These are phyloP conservation scores for Daedalea quercina DNA, from an alignment of 768 basidiomycete species.

Conservation along the genomic window DNA sequence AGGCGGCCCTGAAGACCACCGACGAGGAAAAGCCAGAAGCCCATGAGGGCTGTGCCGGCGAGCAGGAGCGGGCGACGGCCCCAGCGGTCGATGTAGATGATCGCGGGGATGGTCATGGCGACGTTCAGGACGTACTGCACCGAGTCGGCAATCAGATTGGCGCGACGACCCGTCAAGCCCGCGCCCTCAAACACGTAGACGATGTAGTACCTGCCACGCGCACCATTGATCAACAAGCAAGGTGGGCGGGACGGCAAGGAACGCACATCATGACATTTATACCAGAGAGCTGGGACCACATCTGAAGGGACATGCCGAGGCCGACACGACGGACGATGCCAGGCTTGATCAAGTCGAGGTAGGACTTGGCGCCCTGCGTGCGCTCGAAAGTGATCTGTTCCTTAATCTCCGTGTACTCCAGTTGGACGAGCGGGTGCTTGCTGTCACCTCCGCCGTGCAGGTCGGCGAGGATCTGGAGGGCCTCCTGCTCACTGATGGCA, in stretches of 20 bases:
- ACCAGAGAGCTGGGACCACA: constrained; percentile 73
- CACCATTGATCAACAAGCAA: too few species aligned
- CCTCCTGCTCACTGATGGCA: constrained; percentile 43
- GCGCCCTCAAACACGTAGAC: constrained; percentile 74
- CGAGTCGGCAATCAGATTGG: constrained; percentile 68
- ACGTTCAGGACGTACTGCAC: constrained; percentile 48
- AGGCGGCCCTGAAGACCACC: constrained; percentile 67
- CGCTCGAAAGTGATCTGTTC: constrained; percentile 53
- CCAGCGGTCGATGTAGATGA: constrained; percentile 69
- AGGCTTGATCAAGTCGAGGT: constrained; percentile 56
- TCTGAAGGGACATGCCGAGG: constrained; percentile 66
- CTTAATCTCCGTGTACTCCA: constrained; percentile 66
- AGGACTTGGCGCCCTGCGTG: constrained; percentile 65
- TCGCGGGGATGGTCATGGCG: constrained; percentile 36
- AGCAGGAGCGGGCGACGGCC: constrained; percentile 75
- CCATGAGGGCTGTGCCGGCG: constrained; percentile 59
- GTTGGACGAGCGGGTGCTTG: constrained; percentile 52
- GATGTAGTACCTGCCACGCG: constrained; percentile 39
- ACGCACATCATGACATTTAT: constrained; percentile 80
- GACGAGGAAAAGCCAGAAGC: constrained; percentile 71
- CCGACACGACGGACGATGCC: constrained; percentile 65
- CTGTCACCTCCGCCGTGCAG: constrained; percentile 61
- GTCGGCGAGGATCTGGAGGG: constrained; percentile 67
- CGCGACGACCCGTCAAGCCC: constrained; percentile 68
- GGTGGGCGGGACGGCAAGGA: neutral